Evolutionary conservation across 2,329 filamentous ascomycete genomes (phyloP).

Genomic region (Cordyceps pruinosa): DNA sequence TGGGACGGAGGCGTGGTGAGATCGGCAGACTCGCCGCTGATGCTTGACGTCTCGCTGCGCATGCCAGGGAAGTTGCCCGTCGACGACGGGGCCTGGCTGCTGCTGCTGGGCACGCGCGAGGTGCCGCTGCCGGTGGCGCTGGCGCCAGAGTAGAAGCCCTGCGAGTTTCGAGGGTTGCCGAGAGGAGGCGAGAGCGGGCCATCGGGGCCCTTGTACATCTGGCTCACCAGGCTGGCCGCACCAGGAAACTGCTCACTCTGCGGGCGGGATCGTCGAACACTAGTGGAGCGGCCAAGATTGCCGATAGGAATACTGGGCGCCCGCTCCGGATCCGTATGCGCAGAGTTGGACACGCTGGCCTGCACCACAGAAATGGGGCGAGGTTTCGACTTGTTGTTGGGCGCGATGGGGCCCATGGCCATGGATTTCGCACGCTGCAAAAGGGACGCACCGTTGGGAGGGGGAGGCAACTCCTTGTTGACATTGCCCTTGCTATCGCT

Average conservation of each 20-base stretch:
- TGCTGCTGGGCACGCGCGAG: conserved; percentile 43
- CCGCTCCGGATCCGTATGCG: conserved; percentile 60
- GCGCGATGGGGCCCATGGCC: conserved; percentile 38
- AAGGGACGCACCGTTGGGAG: conserved; percentile 46
- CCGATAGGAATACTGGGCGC: conserved; percentile 70
- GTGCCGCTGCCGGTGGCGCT: conserved; percentile 42
- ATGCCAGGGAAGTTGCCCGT: conserved; percentile 66
- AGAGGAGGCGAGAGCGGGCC: conserved; percentile 55
- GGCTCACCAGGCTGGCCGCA: conserved; percentile 67
- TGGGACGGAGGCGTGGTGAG: conserved; percentile 40
- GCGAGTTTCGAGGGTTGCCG: conserved; percentile 51
- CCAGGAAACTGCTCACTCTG: conserved; percentile 57
- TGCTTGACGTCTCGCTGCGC: conserved; percentile 56
- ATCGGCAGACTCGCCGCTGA: conserved; percentile 60
- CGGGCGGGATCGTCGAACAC: conserved; percentile 48
- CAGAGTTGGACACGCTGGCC: conserved; percentile 27
- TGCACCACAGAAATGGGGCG: conserved; percentile 54
- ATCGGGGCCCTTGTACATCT: conserved; percentile 77
- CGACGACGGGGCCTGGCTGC: conserved; percentile 37
- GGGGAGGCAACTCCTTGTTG: conserved; percentile 80
- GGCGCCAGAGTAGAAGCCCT: conserved; percentile 55
- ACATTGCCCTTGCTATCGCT: conserved; percentile 49
- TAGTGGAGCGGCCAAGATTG: conserved; percentile 46
- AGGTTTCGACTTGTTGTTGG: conserved; percentile 33
- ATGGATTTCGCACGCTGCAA: conserved; percentile 58